These are phyloP conservation scores for Spinellus fusiger DNA, from an alignment of 192 early-diverging fungal genomes.

Conservation along the genomic window DNA sequence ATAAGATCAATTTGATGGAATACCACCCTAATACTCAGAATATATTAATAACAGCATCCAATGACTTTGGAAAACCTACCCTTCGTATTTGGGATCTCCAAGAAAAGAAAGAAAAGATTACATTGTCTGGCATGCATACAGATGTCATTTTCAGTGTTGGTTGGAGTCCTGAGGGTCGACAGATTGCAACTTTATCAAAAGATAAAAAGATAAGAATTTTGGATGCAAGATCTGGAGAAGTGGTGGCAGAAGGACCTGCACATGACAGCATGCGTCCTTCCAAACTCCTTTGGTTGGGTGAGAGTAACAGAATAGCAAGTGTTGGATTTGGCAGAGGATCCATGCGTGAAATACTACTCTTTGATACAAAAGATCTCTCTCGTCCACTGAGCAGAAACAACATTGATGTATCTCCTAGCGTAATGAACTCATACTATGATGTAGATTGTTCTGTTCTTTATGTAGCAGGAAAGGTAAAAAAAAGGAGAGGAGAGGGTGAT, in stretches of 20 bases:
- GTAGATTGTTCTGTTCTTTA: constrained; percentile 62
- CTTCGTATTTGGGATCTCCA: constrained; percentile 55
- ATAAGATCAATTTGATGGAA: constrained; percentile 41
- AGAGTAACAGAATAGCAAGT: constrained; percentile 43
- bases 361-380: constrained; percentile 33
- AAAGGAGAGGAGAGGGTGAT: neutral
- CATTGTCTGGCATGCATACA: constrained; percentile 20
- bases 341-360: constrained; percentile 62
- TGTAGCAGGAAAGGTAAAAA: constrained; percentile 53
- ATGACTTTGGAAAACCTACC: constrained; percentile 43
- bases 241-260: constrained; percentile 51
- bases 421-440: constrained; percentile 67
- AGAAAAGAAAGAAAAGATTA: constrained; percentile 29
- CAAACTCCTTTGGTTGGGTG: constrained; percentile 64
- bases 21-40: constrained; percentile 58
- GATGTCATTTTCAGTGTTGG: constrained; percentile 38
- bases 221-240: constrained; percentile 50
- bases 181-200: constrained; percentile 57
- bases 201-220: constrained; percentile 68
- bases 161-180: constrained; percentile 62
- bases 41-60: constrained; percentile 53
- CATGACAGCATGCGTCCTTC: constrained; percentile 63
- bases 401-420: constrained; percentile 72
- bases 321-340: constrained; percentile 73
- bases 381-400: constrained; percentile 31